Base-by-base conservation (phyloP, 2,329 filamentous ascomycete species). In the Xylaria sp. region DNA sequence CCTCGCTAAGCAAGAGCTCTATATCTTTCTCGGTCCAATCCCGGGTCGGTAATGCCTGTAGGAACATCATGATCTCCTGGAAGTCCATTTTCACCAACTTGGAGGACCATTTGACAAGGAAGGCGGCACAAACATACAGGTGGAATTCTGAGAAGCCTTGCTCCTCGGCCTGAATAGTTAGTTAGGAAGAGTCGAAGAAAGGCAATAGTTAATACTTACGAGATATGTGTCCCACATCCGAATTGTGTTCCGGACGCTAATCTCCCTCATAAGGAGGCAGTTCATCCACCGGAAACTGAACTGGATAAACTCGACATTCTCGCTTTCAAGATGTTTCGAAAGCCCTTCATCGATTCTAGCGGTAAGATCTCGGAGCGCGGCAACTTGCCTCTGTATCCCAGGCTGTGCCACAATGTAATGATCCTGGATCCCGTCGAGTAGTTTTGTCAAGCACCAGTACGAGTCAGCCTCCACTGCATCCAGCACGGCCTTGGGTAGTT, bases 281-380 rank as follows among this genome's bases (percentile, higher is more conserved):
- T 99, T 99, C 96, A 99, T 99, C 96, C 96, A 99, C 65, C 96
- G 88, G 79, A 99, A 99, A 81, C 94, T 97, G 82, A 99, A 99
- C 78, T 99, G 96, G 76, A 99, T 99, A 77, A 99, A 99, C 79
- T 99, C 96, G 33, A 99, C 93, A 38, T 94, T 91, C 80, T 98
- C 94, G 28, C 88, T 88, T 78, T 97, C 93, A 48, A 99, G 85
- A 78, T 99, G 96, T 74, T 92, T 96, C 3, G 94, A 93, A 57
- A 99, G 83, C 3, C 86, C 87, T 33, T 88, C 88, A 78, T 98
- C 95, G 72, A 99, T 99, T 65, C 96, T 87, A 62, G 92, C 92
- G 1, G 95, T 97, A 42, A 99, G 86, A 79, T 99, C 95, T 69
- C 94, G 89, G 70, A 99, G 83, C 44, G 93, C 93, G 40, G 91